A percentile compares a stretch with the other conserved stretches of the same genome.
Evolutionary conservation across 2,329 filamentous ascomycete species (phyloP).

Genomic region (Ophiostoma tasmaniense): DNA sequence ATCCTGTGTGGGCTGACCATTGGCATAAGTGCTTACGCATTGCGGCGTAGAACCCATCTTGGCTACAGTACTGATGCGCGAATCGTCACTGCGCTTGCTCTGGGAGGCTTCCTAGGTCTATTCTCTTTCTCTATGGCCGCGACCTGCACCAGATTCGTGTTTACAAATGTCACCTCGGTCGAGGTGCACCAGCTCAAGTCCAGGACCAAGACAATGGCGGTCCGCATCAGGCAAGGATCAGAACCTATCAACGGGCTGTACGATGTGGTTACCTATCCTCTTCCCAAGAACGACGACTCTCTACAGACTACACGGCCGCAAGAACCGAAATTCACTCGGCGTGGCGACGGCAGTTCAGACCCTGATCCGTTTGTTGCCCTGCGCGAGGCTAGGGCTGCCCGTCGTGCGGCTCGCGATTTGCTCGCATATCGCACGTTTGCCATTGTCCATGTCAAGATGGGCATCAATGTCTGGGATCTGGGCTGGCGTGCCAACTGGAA

Average conservation of each 20-base stretch:
- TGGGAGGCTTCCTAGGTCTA: slow-evolving; percentile 67
- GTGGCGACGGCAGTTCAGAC: slow-evolving; percentile 10
- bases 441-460: slow-evolving; percentile 61
- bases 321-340: background rate
- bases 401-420: slow-evolving; percentile 31
- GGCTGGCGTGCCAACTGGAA: slow-evolving; percentile 63
- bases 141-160: slow-evolving; percentile 61
- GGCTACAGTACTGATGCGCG: slow-evolving; percentile 33
- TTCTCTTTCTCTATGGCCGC: slow-evolving; percentile 71
- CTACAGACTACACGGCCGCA: background rate
- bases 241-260: slow-evolving; percentile 44
- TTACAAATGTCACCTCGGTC: slow-evolving; percentile 74
- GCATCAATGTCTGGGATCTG: slow-evolving; percentile 81
- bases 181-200: slow-evolving; percentile 59
- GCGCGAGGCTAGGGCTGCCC: slow-evolving; percentile 10
- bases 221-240: slow-evolving; percentile 54
- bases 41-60: slow-evolving; percentile 32
- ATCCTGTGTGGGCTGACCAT: slow-evolving; percentile 59
- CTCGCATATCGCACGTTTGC: slow-evolving; percentile 62
- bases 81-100: slow-evolving; percentile 56
- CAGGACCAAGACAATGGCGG: slow-evolving; percentile 63
- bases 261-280: slow-evolving; percentile 24
- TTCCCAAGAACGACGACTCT: slow-evolving; percentile 16
- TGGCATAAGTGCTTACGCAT: slow-evolving; percentile 48
- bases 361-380: slow-evolving; percentile 7